Evolutionary conservation across 768 basidiomycete species (phyloP).

Genomic region (Phanerodontia chrysosporium): DNA sequence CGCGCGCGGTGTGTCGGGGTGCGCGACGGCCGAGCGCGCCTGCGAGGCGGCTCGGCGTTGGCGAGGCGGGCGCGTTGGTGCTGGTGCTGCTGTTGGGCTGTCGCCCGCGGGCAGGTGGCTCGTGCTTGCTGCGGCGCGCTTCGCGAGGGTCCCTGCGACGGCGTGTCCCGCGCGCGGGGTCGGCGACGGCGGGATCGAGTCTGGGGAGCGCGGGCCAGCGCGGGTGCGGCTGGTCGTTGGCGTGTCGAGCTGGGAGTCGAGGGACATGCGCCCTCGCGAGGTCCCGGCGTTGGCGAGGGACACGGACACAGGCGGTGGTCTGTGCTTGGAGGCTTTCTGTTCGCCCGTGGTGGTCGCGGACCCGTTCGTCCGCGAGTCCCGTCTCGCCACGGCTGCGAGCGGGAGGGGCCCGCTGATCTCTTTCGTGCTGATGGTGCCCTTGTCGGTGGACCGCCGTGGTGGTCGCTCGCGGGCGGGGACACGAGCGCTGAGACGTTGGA

Average conservation of each 20-base stretch:
- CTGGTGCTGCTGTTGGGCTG: too few relatives aligned
- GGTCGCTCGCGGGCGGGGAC: constrained; percentile 46
- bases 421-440: constrained; percentile 31
- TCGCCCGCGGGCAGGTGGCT: constrained; percentile 36
- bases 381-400: constrained; percentile 25
- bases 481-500: constrained; percentile 40
- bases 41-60: constrained; percentile 44
- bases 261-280: constrained; percentile 16
- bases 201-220: constrained; percentile 19
- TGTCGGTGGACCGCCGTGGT: constrained; percentile 27
- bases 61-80: constrained; percentile 34
- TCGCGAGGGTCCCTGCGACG: constrained; percentile 35
- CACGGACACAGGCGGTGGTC: constrained; percentile 30
- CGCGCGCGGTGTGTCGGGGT: constrained; percentile 41
- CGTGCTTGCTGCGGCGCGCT: constrained; percentile 35
- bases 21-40: constrained; percentile 39
- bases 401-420: constrained; percentile 41
- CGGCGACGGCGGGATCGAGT: constrained; percentile 39
- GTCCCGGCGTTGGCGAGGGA: constrained; percentile 22
- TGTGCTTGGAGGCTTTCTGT: constrained; percentile 17
- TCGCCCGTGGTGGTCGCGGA: constrained; percentile 22
- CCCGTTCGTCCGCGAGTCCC: constrained; percentile 24
- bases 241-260: constrained; percentile 24
- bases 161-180: constrained; percentile 36
- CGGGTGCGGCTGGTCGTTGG: constrained; percentile 29